These are phyloP conservation scores for Potentilla sterilis DNA, from an alignment of 306 rosid genomes.

Conservation along the genomic window DNA sequence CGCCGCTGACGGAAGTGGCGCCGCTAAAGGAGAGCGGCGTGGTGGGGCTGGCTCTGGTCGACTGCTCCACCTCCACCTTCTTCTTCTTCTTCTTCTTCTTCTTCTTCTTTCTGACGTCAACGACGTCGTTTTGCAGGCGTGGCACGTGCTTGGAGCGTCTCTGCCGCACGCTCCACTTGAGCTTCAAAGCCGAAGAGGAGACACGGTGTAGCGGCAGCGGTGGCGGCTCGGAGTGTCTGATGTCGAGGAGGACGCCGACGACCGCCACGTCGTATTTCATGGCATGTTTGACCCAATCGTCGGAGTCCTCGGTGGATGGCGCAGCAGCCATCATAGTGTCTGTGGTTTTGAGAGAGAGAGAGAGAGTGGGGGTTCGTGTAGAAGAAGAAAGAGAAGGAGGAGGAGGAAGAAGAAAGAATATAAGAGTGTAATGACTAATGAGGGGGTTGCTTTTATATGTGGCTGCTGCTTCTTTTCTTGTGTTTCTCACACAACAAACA, in stretches of 20 bases:
- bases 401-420: neutral
- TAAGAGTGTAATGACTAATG: neutral
- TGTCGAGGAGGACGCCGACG: constrained; percentile 48
- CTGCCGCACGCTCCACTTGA: constrained; percentile 61
- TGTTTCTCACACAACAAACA: constrained; percentile 11
- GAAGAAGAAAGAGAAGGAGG: neutral
- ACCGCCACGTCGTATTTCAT: constrained; percentile 58
- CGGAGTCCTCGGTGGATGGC: constrained; percentile 25
- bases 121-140: neutral
- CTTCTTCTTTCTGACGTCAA: neutral
- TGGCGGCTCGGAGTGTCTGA: constrained; percentile 27
- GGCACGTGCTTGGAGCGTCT: constrained; percentile 54
- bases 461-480: constrained; percentile 12
- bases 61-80: constrained; percentile 21
- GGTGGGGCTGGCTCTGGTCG: constrained; percentile 68
- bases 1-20: constrained; percentile 58
- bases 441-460: constrained; percentile 24
- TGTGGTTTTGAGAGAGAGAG: constrained; percentile 1
- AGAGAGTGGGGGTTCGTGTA: constrained; percentile 16
- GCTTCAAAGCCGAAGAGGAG: constrained; percentile 9
- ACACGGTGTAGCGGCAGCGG: neutral
- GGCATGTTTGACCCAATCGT: constrained; percentile 71
- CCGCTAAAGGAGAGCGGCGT: constrained; percentile 88
- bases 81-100: constrained; percentile 7
- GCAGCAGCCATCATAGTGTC: constrained; percentile 6